These are phyloP conservation scores for Pascua sp. DNA, from an alignment of 1,284 basidiomycete genomes.

Conservation along the genomic window DNA sequence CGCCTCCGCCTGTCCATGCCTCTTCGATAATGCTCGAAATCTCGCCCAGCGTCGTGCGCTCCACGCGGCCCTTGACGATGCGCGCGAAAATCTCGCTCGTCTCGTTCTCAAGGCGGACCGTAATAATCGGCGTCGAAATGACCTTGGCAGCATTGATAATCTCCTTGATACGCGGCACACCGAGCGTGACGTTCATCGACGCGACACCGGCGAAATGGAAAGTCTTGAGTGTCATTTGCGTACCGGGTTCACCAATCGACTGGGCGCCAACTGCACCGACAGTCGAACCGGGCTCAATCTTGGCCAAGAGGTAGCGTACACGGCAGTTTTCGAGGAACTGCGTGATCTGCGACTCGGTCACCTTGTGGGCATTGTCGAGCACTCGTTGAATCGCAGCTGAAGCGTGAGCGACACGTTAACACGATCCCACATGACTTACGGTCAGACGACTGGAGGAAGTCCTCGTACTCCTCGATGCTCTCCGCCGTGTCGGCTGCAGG, in stretches of 20 bases:
- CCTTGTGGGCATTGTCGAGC: conserved; percentile 85
- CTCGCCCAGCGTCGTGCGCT: conserved; percentile 94
- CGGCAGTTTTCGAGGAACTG: conserved; percentile 83
- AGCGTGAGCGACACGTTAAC: neutral
- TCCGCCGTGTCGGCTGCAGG: conserved; percentile 64
- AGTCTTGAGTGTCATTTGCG: conserved; percentile 99
- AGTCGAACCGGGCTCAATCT: conserved; percentile 93
- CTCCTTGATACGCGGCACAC: conserved; percentile 99
- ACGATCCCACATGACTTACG: conserved; percentile 14
- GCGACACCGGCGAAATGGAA: conserved; percentile 99
- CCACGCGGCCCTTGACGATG: conserved; percentile 94
- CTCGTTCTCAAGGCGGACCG: conserved; percentile 82
- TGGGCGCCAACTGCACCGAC: conserved; percentile 98
- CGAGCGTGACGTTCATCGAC: conserved; percentile 99
- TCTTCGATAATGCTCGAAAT: conserved; percentile 91
- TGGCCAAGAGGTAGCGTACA: conserved; percentile 86
- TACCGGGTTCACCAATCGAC: conserved; percentile 98
- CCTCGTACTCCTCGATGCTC: conserved; percentile 58
- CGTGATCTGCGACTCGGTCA: conserved; percentile 74
- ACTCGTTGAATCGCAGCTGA: conserved; percentile 57
- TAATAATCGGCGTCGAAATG: conserved; percentile 98
- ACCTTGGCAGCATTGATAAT: conserved; percentile 86
- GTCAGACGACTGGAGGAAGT: conserved; percentile 35
- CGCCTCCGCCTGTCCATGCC: conserved; percentile 88
- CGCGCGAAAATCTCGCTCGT: conserved; percentile 86